phyloP scores from a whole-genome alignment of 257 asterid species.

The Solanum sejunctum region DNA sequence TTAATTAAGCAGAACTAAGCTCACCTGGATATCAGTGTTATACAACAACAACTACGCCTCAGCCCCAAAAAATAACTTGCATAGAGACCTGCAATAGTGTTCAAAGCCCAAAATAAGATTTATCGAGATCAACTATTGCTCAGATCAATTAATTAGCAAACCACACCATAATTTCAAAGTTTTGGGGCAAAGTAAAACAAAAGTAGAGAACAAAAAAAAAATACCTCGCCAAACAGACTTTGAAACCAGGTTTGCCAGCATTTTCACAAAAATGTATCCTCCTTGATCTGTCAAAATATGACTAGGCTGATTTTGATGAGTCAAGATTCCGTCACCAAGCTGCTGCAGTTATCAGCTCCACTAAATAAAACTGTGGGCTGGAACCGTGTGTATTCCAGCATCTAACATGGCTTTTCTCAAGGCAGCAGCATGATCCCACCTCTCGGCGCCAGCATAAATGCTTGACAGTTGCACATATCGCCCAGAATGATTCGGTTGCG shows the following conservation, averaged over 20 bases:
- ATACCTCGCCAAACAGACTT: background rate
- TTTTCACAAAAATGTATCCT: background rate
- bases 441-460: conserved; percentile 65
- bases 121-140: background rate
- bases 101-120: background rate
- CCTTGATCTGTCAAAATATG: background rate
- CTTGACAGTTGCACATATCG: conserved; percentile 62
- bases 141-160: background rate
- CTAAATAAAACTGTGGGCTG: conserved; percentile 44
- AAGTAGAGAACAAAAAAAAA: background rate
- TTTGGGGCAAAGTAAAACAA: background rate
- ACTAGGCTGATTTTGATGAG: background rate
- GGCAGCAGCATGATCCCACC: conserved; percentile 35
- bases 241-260: background rate
- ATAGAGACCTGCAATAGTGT: background rate
- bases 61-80: background rate
- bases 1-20: background rate
- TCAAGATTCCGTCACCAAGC: background rate
- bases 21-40: background rate
- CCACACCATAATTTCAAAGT: background rate
- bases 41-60: background rate
- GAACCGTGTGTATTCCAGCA: conserved; percentile 63
- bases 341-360: background rate
- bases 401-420: conserved; percentile 55
- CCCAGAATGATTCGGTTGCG: conserved; percentile 17